phyloP scores from a whole-genome alignment of 2,329 filamentous ascomycete genomes.

The Apiospora saccharicola region DNA sequence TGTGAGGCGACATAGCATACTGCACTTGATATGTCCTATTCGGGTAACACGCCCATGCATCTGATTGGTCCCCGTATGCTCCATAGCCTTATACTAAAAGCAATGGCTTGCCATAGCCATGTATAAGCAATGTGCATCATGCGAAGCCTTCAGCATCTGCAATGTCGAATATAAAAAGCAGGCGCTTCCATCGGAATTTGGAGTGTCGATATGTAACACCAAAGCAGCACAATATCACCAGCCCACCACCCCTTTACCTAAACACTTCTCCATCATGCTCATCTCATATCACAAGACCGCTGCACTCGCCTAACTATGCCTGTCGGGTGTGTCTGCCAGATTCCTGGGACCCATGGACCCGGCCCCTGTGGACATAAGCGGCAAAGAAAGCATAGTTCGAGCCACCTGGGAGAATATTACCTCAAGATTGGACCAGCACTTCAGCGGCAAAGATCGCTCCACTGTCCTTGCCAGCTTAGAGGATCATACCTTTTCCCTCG shows the following conservation, averaged over 20 bases:
- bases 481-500: constrained; percentile 49
- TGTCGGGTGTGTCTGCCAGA: constrained; percentile 20
- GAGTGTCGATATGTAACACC: background rate
- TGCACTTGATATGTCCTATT: background rate
- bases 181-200: background rate
- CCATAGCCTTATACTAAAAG: background rate
- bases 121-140: background rate
- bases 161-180: constrained; percentile 4
- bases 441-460: constrained; percentile 29
- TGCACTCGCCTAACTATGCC: constrained; percentile 26
- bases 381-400: constrained; percentile 42
- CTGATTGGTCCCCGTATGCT: background rate
- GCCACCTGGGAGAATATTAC: constrained; percentile 45
- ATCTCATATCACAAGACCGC: background rate
- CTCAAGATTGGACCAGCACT: constrained; percentile 33
- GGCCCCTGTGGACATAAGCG: constrained; percentile 44
- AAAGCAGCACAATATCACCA: background rate
- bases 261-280: background rate
- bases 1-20: background rate
- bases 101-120: background rate
- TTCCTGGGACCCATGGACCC: constrained; percentile 44
- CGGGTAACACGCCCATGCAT: background rate
- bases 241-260: background rate
- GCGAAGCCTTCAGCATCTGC: background rate
- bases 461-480: constrained; percentile 30